phyloP scores from a whole-genome alignment of 352 stramenopile genomes.

The Phytophthora boehmeriae region DNA sequence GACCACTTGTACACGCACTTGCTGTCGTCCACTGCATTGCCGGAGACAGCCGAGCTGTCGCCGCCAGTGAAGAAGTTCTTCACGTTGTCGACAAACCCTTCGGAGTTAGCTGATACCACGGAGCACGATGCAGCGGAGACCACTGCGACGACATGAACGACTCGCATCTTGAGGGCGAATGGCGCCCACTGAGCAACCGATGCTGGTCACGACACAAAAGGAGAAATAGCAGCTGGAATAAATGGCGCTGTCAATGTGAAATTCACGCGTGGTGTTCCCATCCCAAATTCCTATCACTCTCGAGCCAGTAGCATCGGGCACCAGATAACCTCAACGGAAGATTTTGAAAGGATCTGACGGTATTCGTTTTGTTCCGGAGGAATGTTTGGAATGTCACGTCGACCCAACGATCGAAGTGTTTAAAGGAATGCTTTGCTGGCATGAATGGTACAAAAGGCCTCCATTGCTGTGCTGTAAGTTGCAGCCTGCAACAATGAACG shows the following conservation, averaged over 20 bases:
- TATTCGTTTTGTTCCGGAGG: not conserved
- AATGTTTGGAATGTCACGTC: not conserved
- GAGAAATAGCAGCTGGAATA: not conserved
- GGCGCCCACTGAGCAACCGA: not conserved
- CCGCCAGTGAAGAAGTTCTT: conserved; percentile 23
- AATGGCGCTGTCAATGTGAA: not conserved
- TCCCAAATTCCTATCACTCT: not conserved
- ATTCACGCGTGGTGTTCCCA: not conserved
- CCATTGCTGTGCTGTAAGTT: not conserved
- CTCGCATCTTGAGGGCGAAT: conserved; percentile 3
- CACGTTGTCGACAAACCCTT: conserved; percentile 6
- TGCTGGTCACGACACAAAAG: not conserved
- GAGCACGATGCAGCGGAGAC: conserved; percentile 3
- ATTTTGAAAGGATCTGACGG: conserved; percentile 2
- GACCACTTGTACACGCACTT: conserved; percentile 44
- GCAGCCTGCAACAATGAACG: too few species aligned
- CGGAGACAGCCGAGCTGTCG: conserved; percentile 17
- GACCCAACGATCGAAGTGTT: not conserved
- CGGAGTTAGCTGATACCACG: conserved; percentile 5
- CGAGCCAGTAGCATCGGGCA: not conserved
- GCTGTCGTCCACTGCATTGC: conserved; percentile 27
- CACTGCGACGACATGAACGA: not conserved
- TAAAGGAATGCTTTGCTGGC: not conserved
- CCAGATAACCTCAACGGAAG: not conserved
- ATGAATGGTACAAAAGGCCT: not conserved